phyloP scores from a whole-genome alignment of 805 yeast species.

The Ogataea trehalophila region DNA sequence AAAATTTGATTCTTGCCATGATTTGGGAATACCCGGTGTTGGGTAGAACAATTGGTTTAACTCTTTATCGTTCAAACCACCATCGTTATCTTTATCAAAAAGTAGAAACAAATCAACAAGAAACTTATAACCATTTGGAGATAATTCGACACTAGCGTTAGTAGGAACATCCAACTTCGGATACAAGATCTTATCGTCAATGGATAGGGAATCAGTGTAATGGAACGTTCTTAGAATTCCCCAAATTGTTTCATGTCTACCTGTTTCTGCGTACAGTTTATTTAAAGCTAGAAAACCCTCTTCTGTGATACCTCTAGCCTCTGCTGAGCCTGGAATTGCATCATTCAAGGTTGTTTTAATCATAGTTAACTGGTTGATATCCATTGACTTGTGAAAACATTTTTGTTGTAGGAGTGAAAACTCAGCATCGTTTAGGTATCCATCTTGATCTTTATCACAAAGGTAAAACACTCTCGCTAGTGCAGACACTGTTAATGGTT shows the following conservation, averaged over 20 bases:
- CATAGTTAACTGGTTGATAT: constrained; percentile 42
- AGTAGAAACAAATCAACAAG: constrained; percentile 83
- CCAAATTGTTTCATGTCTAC: constrained; percentile 97
- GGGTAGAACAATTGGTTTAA: constrained; percentile 68
- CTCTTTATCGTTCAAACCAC: constrained; percentile 80
- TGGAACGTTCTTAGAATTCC: constrained; percentile 83
- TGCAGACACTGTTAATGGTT: constrained; percentile 73
- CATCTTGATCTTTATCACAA: constrained; percentile 90
- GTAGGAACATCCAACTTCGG: constrained; percentile 75
- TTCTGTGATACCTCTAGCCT: constrained; percentile 53
- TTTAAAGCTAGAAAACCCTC: constrained; percentile 76
- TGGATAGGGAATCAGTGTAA: constrained; percentile 86
- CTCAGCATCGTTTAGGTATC: constrained; percentile 67
- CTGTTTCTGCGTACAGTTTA: constrained; percentile 80
- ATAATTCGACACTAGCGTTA: constrained; percentile 78
- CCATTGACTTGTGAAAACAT: constrained; percentile 59
- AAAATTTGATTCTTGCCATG: constrained; percentile 82
- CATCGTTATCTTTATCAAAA: constrained; percentile 94
- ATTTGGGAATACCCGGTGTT: constrained; percentile 86
- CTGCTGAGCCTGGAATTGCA: constrained; percentile 26
- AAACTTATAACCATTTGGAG: constrained; percentile 89
- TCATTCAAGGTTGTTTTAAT: constrained; percentile 34
- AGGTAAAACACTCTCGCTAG: constrained; percentile 76
- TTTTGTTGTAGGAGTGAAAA: constrained; percentile 62
- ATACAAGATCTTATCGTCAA: constrained; percentile 71